Evolutionary conservation across 108 stramenopile species (phyloP), one percentile per base, ranked within the genome.

Genomic region (Fragilariopsis cylindrus): DNA sequence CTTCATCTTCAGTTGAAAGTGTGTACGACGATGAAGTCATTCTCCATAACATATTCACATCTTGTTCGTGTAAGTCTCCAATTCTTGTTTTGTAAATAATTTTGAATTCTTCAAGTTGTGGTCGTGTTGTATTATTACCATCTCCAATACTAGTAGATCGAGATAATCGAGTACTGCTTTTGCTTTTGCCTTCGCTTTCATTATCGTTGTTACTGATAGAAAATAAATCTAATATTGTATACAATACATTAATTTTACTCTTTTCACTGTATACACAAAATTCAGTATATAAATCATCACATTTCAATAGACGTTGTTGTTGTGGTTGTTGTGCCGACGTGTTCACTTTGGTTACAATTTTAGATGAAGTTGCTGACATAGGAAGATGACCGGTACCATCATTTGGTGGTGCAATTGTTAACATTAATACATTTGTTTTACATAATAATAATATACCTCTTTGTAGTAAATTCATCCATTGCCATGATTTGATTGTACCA

Each of bases 201-300:
- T 60, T 60, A 19, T n/a, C 16, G 4, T 39, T 48, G 56, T 45
- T n/a, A 15, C 49, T 57, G 15, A 9, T 30, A 1, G 43, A 42
- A 45, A 72, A 66, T 4, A 78, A 11, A 46, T 40, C 60, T 11
- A 60, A 57, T n/a, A 78, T 72, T 4, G 65, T 53, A n/a, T 72
- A 53, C 3, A 78, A 2, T 16, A 71, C 56, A 4, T 66, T 53
- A 41, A 78, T 67, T 13, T 56, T 72, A 48, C 67, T 68, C 11
- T 57, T 64, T 13, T 72, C 41, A 16, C 58, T 58, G 49, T 78
- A 78, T 4, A 78, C 77, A 40, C 71, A 72, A 53, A 72, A 78
- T 46, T 78, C 77, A 15, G 77, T 72, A 16, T 41, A 72, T 39
- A 78, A 42, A 11, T 16, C 43, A 53, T 78, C 77, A 16, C 77